A percentile compares a stretch with the other conserved stretches of the same genome.
These are phyloP conservation scores for Serendipita vermifera DNA, from an alignment of 768 basidiomycete species.

Conservation along the genomic window DNA sequence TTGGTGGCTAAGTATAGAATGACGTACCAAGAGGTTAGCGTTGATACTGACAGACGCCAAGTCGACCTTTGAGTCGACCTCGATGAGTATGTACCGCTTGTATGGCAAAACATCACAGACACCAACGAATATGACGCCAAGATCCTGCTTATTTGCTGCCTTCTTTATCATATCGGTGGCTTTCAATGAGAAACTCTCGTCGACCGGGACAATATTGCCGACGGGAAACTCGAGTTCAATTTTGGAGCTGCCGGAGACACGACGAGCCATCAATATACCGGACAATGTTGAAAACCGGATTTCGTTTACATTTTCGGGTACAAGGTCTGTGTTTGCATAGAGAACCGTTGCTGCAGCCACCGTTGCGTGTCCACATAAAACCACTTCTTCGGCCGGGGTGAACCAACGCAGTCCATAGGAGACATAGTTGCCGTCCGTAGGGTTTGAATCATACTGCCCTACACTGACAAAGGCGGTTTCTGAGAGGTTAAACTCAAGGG, in stretches of 20 bases:
- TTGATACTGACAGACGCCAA: conserved; percentile 15
- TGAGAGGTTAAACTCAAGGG: conserved; percentile 20
- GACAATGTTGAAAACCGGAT: conserved; percentile 15
- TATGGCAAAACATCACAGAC: conserved; percentile 11
- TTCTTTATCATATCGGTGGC: neutral
- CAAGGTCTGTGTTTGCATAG: conserved; percentile 11
- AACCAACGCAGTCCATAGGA: conserved; percentile 23
- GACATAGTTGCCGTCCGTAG: conserved; percentile 1
- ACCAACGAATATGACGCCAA: conserved; percentile 16
- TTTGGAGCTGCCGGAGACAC: conserved; percentile 12
- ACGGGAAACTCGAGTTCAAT: conserved; percentile 22
- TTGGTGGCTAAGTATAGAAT: neutral
- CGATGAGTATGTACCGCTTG: conserved; percentile 16
- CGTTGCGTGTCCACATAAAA: conserved; percentile 26
- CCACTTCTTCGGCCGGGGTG: conserved; percentile 19
- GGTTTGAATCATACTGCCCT: neutral
- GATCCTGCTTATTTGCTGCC: neutral
- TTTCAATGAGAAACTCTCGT: no score
- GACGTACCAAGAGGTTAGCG: conserved; percentile 16
- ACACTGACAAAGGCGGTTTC: conserved; percentile 19
- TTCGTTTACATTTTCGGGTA: conserved; percentile 10
- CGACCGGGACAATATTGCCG: conserved; percentile 8
- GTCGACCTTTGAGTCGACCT: conserved; percentile 18
- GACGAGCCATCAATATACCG: conserved; percentile 12
- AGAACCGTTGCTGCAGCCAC: conserved; percentile 21